phyloP scores from a whole-genome alignment of 1,284 basidiomycete species.

The Ceratobasidium sp. region DNA sequence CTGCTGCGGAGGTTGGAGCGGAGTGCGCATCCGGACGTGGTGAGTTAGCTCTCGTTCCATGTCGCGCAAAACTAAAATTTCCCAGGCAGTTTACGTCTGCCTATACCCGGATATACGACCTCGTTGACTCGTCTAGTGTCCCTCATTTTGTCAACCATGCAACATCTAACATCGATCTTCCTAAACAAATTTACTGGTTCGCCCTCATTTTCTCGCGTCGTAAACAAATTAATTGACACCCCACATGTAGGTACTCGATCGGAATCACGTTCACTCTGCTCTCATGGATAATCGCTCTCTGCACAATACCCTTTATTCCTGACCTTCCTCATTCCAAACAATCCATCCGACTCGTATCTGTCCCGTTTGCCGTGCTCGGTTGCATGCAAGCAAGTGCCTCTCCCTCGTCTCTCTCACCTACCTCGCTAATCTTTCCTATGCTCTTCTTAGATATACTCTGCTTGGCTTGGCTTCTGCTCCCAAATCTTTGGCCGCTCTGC shows the following conservation, averaged over 20 bases:
- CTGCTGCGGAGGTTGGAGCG: constrained; percentile 55
- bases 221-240: neutral
- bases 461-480: constrained; percentile 60
- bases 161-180: constrained; percentile 58
- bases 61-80: too few species aligned
- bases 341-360: constrained; percentile 57
- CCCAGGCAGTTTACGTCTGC: constrained; percentile 56
- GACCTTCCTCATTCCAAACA: constrained; percentile 53
- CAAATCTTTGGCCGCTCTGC: constrained; percentile 57
- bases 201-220: constrained; percentile 49
- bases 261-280: constrained; percentile 50
- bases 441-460: constrained; percentile 54
- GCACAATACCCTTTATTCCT: constrained; percentile 54
- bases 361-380: constrained; percentile 56
- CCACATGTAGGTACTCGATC: constrained; percentile 38
- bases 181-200: constrained; percentile 60
- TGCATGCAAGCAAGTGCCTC: constrained; percentile 52
- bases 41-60: too few species aligned
- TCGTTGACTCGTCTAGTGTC: constrained; percentile 55
- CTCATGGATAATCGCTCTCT: constrained; percentile 54
- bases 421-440: neutral
- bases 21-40: constrained; percentile 60
- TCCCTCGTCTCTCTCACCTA: neutral
- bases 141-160: constrained; percentile 56
- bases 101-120: constrained; percentile 57